Conservation (phyloP, 2,329 filamentous ascomycete genomes). For the Monosporascus sp. region DNA sequence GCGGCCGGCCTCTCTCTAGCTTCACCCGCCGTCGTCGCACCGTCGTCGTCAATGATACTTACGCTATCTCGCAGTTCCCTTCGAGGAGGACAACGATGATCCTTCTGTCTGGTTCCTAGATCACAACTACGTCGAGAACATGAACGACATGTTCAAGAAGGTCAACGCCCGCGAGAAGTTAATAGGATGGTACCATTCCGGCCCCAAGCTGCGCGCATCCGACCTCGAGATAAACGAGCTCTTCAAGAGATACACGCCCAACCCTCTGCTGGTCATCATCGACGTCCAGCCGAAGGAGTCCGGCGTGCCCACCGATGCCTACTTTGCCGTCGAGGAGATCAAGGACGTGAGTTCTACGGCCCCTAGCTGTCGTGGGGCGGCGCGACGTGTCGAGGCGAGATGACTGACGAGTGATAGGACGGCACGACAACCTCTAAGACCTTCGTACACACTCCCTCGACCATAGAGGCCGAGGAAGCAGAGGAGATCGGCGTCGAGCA, state of each 20-base stretch:
- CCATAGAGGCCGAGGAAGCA: conserved; percentile 97
- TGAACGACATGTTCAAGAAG: conserved; percentile 99
- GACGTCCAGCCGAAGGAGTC: conserved; percentile 98
- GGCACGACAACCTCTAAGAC: conserved; percentile 95
- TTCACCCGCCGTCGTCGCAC: neutral
- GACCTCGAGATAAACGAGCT: conserved; percentile 99
- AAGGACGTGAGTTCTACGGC: conserved; percentile 71
- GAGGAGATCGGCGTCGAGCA: conserved; percentile 99
- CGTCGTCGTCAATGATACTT: neutral
- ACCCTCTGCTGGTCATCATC: conserved; percentile 93
- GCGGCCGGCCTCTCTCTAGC: conserved; percentile 16
- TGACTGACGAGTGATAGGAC: conserved; percentile 53
- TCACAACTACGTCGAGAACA: conserved; percentile 98
- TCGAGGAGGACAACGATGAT: conserved; percentile 98
- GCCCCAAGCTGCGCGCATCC: conserved; percentile 91
- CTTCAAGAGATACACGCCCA: conserved; percentile 98
- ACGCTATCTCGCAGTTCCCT: conserved; percentile 62
- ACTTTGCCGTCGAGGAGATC: conserved; percentile 99
- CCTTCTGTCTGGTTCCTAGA: conserved; percentile 98
- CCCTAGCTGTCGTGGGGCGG: too few species aligned
- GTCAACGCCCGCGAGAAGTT: conserved; percentile 98
- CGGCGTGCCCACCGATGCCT: conserved; percentile 94
- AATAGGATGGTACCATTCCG: conserved; percentile 99
- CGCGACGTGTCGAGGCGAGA: too few species aligned
- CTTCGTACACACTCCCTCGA: conserved; percentile 96